Base-by-base conservation (phyloP, 2,329 filamentous ascomycete genomes). In the Trichoderma sp. region DNA sequence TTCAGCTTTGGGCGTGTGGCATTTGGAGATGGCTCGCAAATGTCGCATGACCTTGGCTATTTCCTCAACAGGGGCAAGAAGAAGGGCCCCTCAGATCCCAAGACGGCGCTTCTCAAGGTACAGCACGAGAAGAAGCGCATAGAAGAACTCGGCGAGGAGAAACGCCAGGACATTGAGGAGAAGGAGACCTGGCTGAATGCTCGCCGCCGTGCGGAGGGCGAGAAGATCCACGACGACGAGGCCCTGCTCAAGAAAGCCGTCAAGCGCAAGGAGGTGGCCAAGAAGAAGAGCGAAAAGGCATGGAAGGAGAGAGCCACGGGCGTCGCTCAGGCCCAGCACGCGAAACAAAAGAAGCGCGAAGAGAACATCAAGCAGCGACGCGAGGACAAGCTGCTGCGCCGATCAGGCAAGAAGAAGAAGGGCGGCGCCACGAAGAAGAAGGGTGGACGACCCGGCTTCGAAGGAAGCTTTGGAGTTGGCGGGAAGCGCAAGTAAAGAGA, bases 161-260 rank as follows among this genome's bases (percentile, higher is more conserved):
- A 97, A 84, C 92, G 92, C 71, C 91, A 91, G 73, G 93, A 97
- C 73, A 91, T 98, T 58, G 90, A 94, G 73, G 93, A 98, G 82
- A 98, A 98, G 85, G 95, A 99, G 78, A 86, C 91, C 72, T 99
- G 96, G 96, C 86, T 98, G 72, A 95, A 93, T 62, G 96, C 96
- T 3, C 92, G 95, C 82, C 93, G 94, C 82, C 90, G 92, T 28
- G 94, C 92, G 1, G 93, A 97, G 80, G 96, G 96, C 63, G 95
- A 97, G 79, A 93, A 93, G 79, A 91, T 98, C 39, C 90, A 90
- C 73, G 94, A 98, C 78, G 94, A 97, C 80, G 93, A 94, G 74
- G 90, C 88, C 60, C 83, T 97, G 71, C 87, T 99, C 32, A 98
- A 97, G 86, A 98, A 97, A 86, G 93, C 95, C 0, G 86, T 98